Percentiles rank a stretch among this genome's conserved stretches.
Conservation (phyloP, 768 basidiomycete species). For the Dioszegia aurantiaca region DNA sequence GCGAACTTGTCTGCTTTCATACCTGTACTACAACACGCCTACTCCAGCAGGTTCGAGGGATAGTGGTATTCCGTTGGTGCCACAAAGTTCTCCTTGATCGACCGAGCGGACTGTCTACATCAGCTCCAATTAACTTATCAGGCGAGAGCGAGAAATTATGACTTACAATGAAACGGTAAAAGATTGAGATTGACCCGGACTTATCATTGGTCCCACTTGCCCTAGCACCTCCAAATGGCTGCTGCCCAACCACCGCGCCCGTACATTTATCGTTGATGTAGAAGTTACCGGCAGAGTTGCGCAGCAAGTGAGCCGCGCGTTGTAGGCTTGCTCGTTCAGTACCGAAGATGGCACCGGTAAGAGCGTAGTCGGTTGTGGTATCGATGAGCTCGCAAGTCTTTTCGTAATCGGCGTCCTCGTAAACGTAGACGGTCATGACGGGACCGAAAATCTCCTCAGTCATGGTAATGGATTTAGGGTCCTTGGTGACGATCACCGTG, state of each 20-base stretch:
- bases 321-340: slow-evolving; percentile 75
- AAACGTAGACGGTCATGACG: slow-evolving; percentile 87
- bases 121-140: slow-evolving; percentile 11
- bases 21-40: not conserved
- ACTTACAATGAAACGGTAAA: slow-evolving; percentile 59
- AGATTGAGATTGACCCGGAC: slow-evolving; percentile 76
- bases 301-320: slow-evolving; percentile 73
- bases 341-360: slow-evolving; percentile 94
- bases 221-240: slow-evolving; percentile 93
- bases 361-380: slow-evolving; percentile 76
- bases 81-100: slow-evolving; percentile 96
- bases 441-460: slow-evolving; percentile 96
- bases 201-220: slow-evolving; percentile 97
- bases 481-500: slow-evolving; percentile 87
- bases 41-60: slow-evolving; percentile 75
- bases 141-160: not conserved
- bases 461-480: slow-evolving; percentile 85
- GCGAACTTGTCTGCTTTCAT: no score
- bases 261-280: slow-evolving; percentile 97
- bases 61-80: slow-evolving; percentile 75
- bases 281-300: slow-evolving; percentile 90
- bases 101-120: slow-evolving; percentile 73
- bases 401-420: slow-evolving; percentile 80
- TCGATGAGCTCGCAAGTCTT: slow-evolving; percentile 83
- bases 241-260: slow-evolving; percentile 68